Evolutionary conservation across 2,329 filamentous ascomycete species (phyloP).

Genomic region (Ophiostoma populinum): DNA sequence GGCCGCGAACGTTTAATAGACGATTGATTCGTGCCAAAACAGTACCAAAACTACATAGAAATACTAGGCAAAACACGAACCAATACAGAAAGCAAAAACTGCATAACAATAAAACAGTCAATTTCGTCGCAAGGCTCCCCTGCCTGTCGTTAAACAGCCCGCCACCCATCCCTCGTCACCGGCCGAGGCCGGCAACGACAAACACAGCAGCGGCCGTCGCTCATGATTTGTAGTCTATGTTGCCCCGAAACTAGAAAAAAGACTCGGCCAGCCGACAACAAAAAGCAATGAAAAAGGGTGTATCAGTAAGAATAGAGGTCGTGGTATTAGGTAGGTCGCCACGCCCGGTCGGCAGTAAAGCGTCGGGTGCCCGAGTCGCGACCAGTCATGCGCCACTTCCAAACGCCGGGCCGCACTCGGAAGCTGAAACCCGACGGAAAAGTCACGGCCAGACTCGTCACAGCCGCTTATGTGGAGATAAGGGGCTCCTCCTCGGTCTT

Average conservation of each 20-base stretch:
- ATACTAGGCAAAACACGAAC: background rate
- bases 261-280: conserved; percentile 10
- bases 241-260: conserved; percentile 7
- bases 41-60: background rate
- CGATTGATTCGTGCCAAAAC: too few species aligned
- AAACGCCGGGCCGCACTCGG: too few species aligned
- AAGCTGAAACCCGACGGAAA: too few species aligned
- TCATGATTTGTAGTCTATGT: conserved; percentile 9
- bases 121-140: conserved; percentile 8
- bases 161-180: conserved; percentile 5
- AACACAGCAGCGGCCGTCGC: conserved; percentile 4
- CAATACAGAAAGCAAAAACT: background rate
- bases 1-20: too few species aligned
- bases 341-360: too few species aligned
- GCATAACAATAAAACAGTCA: background rate
- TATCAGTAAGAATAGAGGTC: background rate
- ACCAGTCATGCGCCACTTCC: too few species aligned
- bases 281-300: conserved; percentile 1
- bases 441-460: background rate
- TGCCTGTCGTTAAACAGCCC: conserved; percentile 9
- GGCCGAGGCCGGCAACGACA: conserved; percentile 6
- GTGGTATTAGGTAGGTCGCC: conserved; percentile 1
- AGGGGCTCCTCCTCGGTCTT: conserved; percentile 18
- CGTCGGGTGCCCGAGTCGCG: too few species aligned
- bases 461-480: conserved; percentile 7